phyloP scores from a whole-genome alignment of 2,329 filamentous ascomycete genomes.

The Pyrenophora tritici-repentis region DNA sequence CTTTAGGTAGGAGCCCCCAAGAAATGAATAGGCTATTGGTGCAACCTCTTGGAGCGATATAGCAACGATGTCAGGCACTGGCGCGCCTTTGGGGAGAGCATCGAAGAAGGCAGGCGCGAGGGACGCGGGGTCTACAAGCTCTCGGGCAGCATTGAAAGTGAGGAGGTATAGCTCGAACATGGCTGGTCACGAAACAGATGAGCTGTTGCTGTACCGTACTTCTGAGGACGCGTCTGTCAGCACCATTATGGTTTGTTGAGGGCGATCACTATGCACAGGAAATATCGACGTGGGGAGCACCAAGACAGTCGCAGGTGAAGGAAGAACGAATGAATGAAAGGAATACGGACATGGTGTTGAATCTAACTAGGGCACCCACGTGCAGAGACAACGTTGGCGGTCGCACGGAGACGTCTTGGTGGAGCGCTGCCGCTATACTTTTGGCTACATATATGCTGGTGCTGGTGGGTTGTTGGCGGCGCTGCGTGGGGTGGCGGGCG shows the following conservation, averaged over 20 bases:
- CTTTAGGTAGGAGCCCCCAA: slow-evolving; percentile 77
- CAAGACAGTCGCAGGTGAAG: background rate
- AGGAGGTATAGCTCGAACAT: slow-evolving; percentile 74
- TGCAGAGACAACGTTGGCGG: background rate
- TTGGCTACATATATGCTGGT: too few species aligned
- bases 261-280: slow-evolving; percentile 10
- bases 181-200: background rate
- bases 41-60: slow-evolving; percentile 84
- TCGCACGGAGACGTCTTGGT: background rate
- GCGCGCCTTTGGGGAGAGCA: slow-evolving; percentile 43
- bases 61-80: slow-evolving; percentile 70
- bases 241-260: slow-evolving; percentile 17
- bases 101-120: slow-evolving; percentile 71
- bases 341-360: too few species aligned
- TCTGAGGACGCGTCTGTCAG: slow-evolving; percentile 28
- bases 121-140: slow-evolving; percentile 67
- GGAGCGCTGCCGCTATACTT: background rate
- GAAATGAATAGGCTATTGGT: slow-evolving; percentile 81
- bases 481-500: slow-evolving; percentile 11
- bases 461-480: too few species aligned
- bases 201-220: background rate
- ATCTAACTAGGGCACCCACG: too few species aligned
- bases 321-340: background rate
- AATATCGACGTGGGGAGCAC: background rate
- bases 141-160: slow-evolving; percentile 87